phyloP scores from a whole-genome alignment of 2,329 filamentous ascomycete species.

The Apiospora malaysiana region DNA sequence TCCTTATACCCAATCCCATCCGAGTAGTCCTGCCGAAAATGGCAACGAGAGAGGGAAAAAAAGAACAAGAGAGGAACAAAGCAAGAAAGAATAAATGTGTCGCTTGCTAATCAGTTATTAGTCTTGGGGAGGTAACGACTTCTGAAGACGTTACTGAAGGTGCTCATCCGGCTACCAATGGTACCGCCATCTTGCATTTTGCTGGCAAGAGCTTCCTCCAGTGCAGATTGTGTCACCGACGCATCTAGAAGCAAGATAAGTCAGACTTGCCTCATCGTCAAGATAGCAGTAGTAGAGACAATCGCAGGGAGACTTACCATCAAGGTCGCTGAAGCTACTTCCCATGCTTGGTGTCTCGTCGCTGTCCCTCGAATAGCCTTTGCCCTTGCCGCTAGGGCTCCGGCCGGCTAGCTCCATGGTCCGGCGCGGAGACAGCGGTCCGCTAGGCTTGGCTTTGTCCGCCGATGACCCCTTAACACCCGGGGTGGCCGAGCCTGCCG shows the following conservation, averaged over 20 bases:
- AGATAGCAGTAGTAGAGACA: slow-evolving; percentile 9
- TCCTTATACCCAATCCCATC: slow-evolving; percentile 2
- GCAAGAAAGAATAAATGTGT: background rate
- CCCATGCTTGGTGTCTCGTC: slow-evolving; percentile 82
- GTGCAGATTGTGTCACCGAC: slow-evolving; percentile 78
- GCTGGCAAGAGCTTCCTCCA: slow-evolving; percentile 79
- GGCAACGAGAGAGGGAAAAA: background rate
- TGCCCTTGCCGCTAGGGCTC: slow-evolving; percentile 57
- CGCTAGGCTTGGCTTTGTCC: slow-evolving; percentile 44
- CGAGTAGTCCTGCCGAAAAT: background rate
- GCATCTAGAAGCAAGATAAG: slow-evolving; percentile 62
- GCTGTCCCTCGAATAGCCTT: slow-evolving; percentile 64
- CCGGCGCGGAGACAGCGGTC: slow-evolving; percentile 63
- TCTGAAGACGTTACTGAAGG: slow-evolving; percentile 68
- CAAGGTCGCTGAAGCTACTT: slow-evolving; percentile 85
- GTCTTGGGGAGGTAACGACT: slow-evolving; percentile 60
- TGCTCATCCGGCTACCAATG: slow-evolving; percentile 69
- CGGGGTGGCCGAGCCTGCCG: slow-evolving; percentile 57
- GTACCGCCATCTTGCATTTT: slow-evolving; percentile 68
- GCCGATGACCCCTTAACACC: slow-evolving; percentile 38
- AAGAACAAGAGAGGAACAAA: background rate
- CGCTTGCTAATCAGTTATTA: slow-evolving; percentile 21
- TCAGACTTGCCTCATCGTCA: slow-evolving; percentile 22
- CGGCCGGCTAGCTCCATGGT: slow-evolving; percentile 63
- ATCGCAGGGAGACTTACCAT: slow-evolving; percentile 58